Evolutionary conservation across 202 grass and related monocot genomes (phyloP).

Genomic region (Dendrocalamus latiflorus): DNA sequence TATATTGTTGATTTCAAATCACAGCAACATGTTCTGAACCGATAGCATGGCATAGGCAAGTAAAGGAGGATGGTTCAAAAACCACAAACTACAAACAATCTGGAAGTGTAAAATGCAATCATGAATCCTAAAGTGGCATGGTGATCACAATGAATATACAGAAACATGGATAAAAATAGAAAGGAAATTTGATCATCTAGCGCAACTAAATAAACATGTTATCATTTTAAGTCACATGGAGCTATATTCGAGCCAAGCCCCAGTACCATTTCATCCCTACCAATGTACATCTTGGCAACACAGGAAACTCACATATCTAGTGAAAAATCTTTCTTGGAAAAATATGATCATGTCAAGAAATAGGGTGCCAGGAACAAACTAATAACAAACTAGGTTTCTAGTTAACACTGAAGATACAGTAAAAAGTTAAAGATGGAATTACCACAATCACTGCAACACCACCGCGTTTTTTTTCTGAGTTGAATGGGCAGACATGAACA

Average conservation of each 20-base stretch:
- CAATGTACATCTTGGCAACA: background rate
- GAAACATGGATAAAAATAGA: background rate
- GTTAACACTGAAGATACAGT: background rate
- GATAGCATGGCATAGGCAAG: background rate
- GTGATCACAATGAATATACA: background rate
- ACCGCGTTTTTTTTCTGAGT: slow-evolving; percentile 83
- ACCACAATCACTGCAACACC: slow-evolving; percentile 74
- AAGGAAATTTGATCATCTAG: background rate
- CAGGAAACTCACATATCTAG: background rate
- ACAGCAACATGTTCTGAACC: background rate
- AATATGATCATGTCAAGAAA: slow-evolving; percentile 7
- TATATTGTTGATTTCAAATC: background rate
- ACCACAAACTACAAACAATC: background rate
- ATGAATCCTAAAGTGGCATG: slow-evolving; percentile 2
- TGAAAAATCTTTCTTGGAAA: background rate
- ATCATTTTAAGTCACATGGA: slow-evolving; percentile 1
- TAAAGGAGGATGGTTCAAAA: background rate
- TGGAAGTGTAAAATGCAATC: background rate
- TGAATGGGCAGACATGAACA: slow-evolving; percentile 86
- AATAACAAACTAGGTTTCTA: slow-evolving; percentile 7
- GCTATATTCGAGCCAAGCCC: background rate
- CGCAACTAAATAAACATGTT: background rate
- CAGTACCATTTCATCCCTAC: background rate
- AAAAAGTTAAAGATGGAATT: slow-evolving; percentile 24
- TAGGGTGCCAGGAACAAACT: slow-evolving; percentile 1